Base-by-base conservation (phyloP, 306 rosid genomes). In the Castanospermum australe region DNA sequence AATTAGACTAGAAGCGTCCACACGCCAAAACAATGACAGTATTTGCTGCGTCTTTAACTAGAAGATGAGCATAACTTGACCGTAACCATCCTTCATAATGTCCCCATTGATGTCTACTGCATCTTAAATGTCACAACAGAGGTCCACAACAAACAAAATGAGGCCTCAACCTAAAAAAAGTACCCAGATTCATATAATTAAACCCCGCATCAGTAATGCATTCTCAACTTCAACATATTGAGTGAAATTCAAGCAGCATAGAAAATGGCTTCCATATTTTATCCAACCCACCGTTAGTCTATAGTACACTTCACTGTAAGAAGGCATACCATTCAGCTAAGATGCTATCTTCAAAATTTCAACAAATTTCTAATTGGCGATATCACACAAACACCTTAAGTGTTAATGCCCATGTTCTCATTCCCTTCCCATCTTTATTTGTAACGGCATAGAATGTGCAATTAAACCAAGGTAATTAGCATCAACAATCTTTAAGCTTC, bases 401-500 rank as follows among this genome's bases (percentile, higher is more conserved):
- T 39, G 35, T 67, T 12, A 69, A 5, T 36, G 44, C 44, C 10
- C 65, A 6, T 18, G 57, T 28, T 56, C 44, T 18, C 52, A 42
- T 78, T 57, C 48, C 76, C 57, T 67, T 28, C 60, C 28, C 50
- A 41, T 28, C 38, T 54, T 55, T 55, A 67, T 55, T 42, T 45
- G 48, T 18, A 47, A 42, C 8, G 69, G 17, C 61, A 28, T 32
- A 67, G 14, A 68, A 68, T 45, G 67, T 36, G 65, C n/a, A 20
- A 5, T 5, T 20, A 42, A 55, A 22, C 64, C 62, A 36, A 22
- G 42, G 54, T 33, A 50, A 47, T 20, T 21, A 33, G 51, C 50
- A 48, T 8, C n/a, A 35, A 22, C 8, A 76, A 2, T 24, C 39
- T 33, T 74, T 21, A 39, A 17, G 39, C 66, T 52, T 68, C 47